Base-by-base conservation (phyloP, 345 rosid species). In the Garcia nutans region DNA sequence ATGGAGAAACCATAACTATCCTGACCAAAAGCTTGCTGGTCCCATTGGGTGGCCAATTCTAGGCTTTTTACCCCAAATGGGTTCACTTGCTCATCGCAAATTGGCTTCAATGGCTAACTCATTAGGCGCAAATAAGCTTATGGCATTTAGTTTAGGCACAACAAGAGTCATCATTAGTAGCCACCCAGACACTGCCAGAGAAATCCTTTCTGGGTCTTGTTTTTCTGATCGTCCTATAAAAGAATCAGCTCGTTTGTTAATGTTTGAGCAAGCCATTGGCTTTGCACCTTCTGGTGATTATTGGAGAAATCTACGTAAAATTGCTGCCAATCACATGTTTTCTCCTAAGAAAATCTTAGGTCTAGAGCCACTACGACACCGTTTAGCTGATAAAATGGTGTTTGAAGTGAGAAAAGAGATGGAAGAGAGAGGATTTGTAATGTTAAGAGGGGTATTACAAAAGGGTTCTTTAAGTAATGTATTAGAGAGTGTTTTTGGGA, bases 201-300 rank as follows among this genome's bases (percentile, higher is more conserved):
- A 89, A 70, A 91, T 91, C 70, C 93, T 91, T 2, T 71, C 71
- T 13, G 83, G 89, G 19, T 31, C 89, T 3, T 66, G 86, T 11
- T 91, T 91, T 65, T 77, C 88, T 0, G 86, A 91, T 81, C 90
- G 93, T 31, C 96, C 96, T 0, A 71, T 91, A 45, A 89, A 89
- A 60, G 84, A 83, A 57, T 85, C 93, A 0, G 93, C 91, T 19
- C 84, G 87, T 15, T 65, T 77, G 20, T 71, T 89, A 65, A 87
- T 89, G 91, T 91, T 91, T 52, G 90, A 89, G 76, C 86, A 90
- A 10, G 96, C 96, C 76, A 87, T 91, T 55, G 95, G 92, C 9
- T 91, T 89, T 42, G 91, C 96, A 28, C 89, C 93, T 28, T 72
- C 82, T 0, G 91, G 91, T 2, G 60, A 79, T 17, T 84, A 91